These are phyloP conservation scores for Halteria grandinella DNA, from an alignment of 73 alveolate genomes.

Conservation along the genomic window DNA sequence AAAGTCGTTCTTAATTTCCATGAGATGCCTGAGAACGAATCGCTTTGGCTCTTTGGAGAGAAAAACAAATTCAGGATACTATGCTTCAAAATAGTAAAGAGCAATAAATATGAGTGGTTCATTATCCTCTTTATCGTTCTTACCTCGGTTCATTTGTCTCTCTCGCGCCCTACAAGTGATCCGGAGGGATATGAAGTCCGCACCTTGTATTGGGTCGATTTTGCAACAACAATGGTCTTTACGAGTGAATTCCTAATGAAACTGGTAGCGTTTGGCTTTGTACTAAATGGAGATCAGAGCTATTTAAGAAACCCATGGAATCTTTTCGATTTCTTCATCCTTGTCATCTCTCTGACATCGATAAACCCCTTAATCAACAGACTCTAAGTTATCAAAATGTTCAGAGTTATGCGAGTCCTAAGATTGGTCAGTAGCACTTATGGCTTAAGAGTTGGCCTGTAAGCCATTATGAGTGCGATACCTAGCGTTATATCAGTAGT, in stretches of 20 bases:
- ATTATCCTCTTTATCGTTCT: constrained; percentile 15
- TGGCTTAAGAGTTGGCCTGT: constrained; percentile 38
- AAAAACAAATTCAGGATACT: background rate
- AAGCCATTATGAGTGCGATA: constrained; percentile 63
- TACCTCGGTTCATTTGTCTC: constrained; percentile 9
- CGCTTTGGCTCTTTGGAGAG: no score
- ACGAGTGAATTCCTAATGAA: constrained; percentile 23
- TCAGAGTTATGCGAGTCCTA: constrained; percentile 71
- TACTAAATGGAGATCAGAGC: no score
- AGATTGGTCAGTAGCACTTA: constrained; percentile 50
- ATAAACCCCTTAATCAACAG: background rate
- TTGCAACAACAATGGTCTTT: constrained; percentile 12
- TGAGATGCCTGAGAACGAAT: no score
- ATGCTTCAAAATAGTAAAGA: background rate
- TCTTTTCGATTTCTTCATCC: constrained; percentile 57
- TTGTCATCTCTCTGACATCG: constrained; percentile 14
- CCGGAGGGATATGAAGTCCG: background rate
- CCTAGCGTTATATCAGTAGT: constrained; percentile 71
- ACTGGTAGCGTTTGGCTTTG: constrained; percentile 27
- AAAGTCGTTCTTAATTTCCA: no score
- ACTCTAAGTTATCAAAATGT: constrained; percentile 59
- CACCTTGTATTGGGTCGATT: background rate
- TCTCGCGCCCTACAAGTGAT: constrained; percentile 34
- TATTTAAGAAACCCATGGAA: constrained; percentile 60
- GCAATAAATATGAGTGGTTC: background rate